A percentile compares a stretch with the other conserved stretches of the same genome.
These are phyloP conservation scores for Colletotrichum magnum DNA, from an alignment of 2,329 filamentous ascomycete species.

Conservation along the genomic window DNA sequence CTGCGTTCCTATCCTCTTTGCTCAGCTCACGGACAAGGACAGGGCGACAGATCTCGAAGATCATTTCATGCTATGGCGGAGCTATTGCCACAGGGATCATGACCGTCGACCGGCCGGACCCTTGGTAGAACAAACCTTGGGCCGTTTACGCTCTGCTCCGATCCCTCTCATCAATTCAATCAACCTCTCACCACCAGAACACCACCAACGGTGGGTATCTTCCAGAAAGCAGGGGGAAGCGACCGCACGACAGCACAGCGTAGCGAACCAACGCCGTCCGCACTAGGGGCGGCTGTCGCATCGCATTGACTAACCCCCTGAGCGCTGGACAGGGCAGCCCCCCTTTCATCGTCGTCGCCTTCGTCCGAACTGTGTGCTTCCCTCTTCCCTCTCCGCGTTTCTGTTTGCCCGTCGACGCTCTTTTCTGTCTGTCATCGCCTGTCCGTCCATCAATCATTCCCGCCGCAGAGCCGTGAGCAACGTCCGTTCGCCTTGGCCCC, in stretches of 20 bases:
- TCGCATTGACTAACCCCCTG: constrained; percentile 39
- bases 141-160: background rate
- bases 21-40: background rate
- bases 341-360: constrained; percentile 5
- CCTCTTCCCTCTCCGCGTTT: background rate
- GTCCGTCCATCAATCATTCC: background rate
- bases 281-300: constrained; percentile 37
- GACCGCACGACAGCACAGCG: background rate
- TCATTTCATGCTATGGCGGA: constrained; percentile 24
- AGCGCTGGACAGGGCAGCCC: constrained; percentile 20
- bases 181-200: constrained; percentile 37
- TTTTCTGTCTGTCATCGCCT: background rate
- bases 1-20: background rate
- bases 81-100: constrained; percentile 21
- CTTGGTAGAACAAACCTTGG: constrained; percentile 27
- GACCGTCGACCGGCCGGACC: constrained; percentile 23
- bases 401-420: background rate
- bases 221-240: constrained; percentile 27
- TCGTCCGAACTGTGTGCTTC: constrained; percentile 40
- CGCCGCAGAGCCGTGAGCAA: constrained; percentile 9
- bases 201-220: constrained; percentile 28
- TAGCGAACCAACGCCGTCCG: constrained; percentile 22
- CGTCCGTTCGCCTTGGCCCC: constrained; percentile 1
- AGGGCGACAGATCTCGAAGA: constrained; percentile 22
- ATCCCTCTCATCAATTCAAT: constrained; percentile 25